Conservation (phyloP, 169 alveolate species). For the Eimeria praecox region DNA sequence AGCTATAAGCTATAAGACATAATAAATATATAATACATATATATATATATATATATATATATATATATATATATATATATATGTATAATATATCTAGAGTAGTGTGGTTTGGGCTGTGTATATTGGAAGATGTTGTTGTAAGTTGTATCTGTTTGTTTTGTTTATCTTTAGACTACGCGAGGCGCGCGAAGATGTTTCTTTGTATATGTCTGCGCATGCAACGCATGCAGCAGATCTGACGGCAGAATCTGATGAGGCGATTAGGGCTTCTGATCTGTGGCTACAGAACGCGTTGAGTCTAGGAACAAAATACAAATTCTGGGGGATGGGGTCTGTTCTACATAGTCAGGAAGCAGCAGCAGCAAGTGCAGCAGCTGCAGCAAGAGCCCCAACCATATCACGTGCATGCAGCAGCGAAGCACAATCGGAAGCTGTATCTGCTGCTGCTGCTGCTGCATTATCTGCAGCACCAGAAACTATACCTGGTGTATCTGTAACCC, state of each 20-base stretch:
- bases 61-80: background rate
- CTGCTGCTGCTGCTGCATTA: conserved; percentile 70
- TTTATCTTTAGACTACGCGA: conserved; percentile 18
- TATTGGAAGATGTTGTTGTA: background rate
- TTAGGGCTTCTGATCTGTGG: conserved; percentile 61
- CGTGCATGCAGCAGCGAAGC: conserved; percentile 39
- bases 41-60: too few relatives aligned
- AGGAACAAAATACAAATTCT: conserved; percentile 28
- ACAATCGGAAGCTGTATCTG: conserved; percentile 25
- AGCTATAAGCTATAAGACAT: too few relatives aligned
- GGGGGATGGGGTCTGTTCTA: conserved; percentile 60
- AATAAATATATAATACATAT: too few relatives aligned
- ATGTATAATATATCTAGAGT: background rate
- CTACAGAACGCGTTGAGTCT: conserved; percentile 33
- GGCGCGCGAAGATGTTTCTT: conserved; percentile 64
- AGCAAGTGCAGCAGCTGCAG: conserved; percentile 39
- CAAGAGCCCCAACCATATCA: background rate
- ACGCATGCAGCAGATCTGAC: conserved; percentile 70
- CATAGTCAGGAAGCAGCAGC: conserved; percentile 70
- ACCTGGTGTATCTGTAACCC: conserved; percentile 63
- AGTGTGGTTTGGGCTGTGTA: background rate
- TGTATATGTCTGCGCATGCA: conserved; percentile 65
- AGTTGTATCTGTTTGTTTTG: background rate
- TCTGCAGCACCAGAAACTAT: conserved; percentile 5
- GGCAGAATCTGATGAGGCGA: conserved; percentile 57